Conservation (phyloP, 2,329 filamentous ascomycete species). For the Grosmannia huntii region DNA sequence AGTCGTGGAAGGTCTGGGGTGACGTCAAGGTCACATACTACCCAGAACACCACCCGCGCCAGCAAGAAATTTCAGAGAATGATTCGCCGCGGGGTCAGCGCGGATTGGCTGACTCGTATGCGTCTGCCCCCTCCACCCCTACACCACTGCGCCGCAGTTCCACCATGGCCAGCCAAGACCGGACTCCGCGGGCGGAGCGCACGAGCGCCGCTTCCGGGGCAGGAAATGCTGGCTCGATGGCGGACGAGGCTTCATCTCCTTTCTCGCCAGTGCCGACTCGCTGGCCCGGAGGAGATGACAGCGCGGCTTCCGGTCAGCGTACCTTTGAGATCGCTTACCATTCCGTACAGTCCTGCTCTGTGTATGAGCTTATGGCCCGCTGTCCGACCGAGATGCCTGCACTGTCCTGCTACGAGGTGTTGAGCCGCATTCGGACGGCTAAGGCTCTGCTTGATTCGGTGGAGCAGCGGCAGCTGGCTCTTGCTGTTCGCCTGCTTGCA, state of each 20-base stretch:
- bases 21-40: constrained; percentile 76
- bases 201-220: constrained; percentile 3
- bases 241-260: constrained; percentile 32
- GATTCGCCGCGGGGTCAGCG: neutral
- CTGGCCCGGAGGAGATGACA: constrained; percentile 25
- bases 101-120: neutral
- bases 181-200: constrained; percentile 26
- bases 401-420: constrained; percentile 66
- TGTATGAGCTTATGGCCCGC: constrained; percentile 43
- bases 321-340: constrained; percentile 52
- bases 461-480: constrained; percentile 57
- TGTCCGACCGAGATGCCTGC: constrained; percentile 54
- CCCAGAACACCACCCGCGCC: constrained; percentile 22
- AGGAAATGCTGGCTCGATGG: constrained; percentile 16
- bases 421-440: constrained; percentile 73
- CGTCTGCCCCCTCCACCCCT: constrained; percentile 48
- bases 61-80: constrained; percentile 13
- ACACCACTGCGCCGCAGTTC: constrained; percentile 61
- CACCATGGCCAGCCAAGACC: constrained; percentile 35
- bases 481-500: constrained; percentile 72
- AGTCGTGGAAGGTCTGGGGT: constrained; percentile 63
- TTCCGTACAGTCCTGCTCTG: constrained; percentile 35
- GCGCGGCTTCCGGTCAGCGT: constrained; percentile 35
- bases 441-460: constrained; percentile 59
- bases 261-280: constrained; percentile 19